Evolutionary conservation across 1,139 yeast genomes (phyloP), one percentile per base, ranked within the genome.

Genomic region (Debaryomyces nepalensis): DNA sequence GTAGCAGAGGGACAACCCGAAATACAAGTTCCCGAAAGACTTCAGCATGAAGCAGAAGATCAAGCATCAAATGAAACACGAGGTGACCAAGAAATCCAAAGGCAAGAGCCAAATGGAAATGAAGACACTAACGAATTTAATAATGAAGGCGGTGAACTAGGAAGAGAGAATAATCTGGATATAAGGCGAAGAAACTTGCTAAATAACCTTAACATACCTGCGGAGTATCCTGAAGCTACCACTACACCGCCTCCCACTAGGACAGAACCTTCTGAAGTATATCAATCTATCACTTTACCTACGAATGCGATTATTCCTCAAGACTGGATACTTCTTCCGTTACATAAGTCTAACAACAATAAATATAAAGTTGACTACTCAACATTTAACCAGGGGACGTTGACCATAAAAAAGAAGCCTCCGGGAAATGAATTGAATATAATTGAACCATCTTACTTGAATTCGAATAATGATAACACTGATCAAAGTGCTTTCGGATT

Each of bases 271-370:
- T 38, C 34, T 22, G 42, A 36, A 23, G 42, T 39, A n/a, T 55
- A 48, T 38, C 66, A 62, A 42, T 51, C 55, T 2, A 55, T 64
- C 11, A 33, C 41, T 3, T 50, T 59, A 22, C 70, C 71, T 3
- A 42, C 47, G 2, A 53, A 50, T 23, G 67, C 70, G 1, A 33
- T 65, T 2, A 40, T 66, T 8, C 75, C 75, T 5, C 70, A 70
- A 2, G 61, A 61, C 33, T 68, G 74, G 73, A 52, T 62, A 1
- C 30, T 66, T 5, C 44, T 69, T 15, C 75, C 75, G 1, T 40
- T 66, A 6, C 41, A 40, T 18, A 46, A 48, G 40, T 26, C 41
- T 2, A 43, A 44, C 4, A 47, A 44, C 9, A 43, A 41, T n/a
- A 45, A 46, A 19, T 64, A 59, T 41, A 45, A 40, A n/a, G 63